Base-by-base conservation (phyloP, 257 asterid species). In the Prunella vulgaris region DNA sequence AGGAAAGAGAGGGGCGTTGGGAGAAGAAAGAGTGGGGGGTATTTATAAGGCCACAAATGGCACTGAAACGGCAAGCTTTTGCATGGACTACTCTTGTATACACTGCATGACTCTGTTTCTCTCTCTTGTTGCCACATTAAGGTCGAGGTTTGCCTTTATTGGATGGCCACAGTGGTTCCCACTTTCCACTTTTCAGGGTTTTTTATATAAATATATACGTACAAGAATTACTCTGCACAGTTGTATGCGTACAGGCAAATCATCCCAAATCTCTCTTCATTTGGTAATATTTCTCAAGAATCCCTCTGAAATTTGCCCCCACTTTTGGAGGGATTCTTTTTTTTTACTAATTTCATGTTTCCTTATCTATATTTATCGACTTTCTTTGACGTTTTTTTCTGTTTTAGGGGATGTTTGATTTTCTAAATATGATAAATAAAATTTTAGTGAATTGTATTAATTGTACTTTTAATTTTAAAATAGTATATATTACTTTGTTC, bases 51-150 rank as follows among this genome's bases (percentile, higher is more conserved):
- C 84, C 75, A 84, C 89, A 87, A 84, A 83, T 90, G 93, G 93
- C 89, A 86, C 76, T 76, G 87, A 82, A 85, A 81, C 89, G 89
- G 91, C 90, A 83, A 84, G 81, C 78, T 81, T 78, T 76, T 86
- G 87, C 88, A 82, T 84, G 88, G 87, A 76, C 81, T 65, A 66
- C 75, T 69, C 38, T 70, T 71, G 33, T 77, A 61, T 66, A 35
- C 81, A 67, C 25, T 84, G 85, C 86, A 86, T 86, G 88, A 80
- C 80, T 72, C 81, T 66, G 48, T 68, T 61, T 74, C 69, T 77
- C 73, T 61, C 79, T 68, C 74, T 73, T 56, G 27, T 75, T 78
- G 76, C 83, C 83, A 70, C 78, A 77, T 77, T 79, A 40, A 74
- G 82, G 58, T 67, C 32, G 64, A 73, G 70, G 75, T 60, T 53